These are phyloP conservation scores for Passiflora organensis DNA, from an alignment of 345 rosid species.

Conservation along the genomic window DNA sequence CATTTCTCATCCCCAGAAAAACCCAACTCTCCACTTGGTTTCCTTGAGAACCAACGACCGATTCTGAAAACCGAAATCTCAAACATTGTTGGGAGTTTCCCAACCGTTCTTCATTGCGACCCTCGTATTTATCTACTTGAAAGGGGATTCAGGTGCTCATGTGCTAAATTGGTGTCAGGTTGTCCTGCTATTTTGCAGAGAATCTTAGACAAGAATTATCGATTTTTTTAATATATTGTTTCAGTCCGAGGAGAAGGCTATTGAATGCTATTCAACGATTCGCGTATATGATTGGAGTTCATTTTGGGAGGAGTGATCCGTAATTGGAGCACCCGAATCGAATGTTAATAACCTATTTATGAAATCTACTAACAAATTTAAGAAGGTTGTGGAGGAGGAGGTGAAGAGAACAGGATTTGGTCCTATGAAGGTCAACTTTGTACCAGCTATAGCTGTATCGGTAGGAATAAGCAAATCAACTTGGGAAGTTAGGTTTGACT, in stretches of 20 bases:
- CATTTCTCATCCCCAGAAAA: not conserved
- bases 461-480: slow-evolving; percentile 3
- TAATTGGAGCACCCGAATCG: slow-evolving; percentile 21
- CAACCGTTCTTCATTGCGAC: not conserved
- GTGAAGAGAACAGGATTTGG: slow-evolving; percentile 10
- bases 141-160: slow-evolving; percentile 1
- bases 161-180: not conserved
- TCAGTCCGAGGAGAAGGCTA: slow-evolving; percentile 7
- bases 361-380: slow-evolving; percentile 1
- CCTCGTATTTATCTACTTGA: not conserved
- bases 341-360: not conserved
- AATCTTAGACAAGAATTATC: not conserved
- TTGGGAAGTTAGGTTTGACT: slow-evolving; percentile 12
- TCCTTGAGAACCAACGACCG: slow-evolving; percentile 1
- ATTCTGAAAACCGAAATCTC: slow-evolving; percentile 6
- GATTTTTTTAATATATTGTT: slow-evolving; percentile 15
- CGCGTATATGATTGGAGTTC: slow-evolving; percentile 2
- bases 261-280: slow-evolving; percentile 14
- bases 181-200: not conserved
- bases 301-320: not conserved
- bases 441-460: not conserved
- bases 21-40: slow-evolving; percentile 2
- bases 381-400: not conserved
- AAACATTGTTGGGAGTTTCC: not conserved
- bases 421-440: not conserved